Conservation (phyloP, 2,329 filamentous ascomycete species). For the Penicillium hesseltinei region DNA sequence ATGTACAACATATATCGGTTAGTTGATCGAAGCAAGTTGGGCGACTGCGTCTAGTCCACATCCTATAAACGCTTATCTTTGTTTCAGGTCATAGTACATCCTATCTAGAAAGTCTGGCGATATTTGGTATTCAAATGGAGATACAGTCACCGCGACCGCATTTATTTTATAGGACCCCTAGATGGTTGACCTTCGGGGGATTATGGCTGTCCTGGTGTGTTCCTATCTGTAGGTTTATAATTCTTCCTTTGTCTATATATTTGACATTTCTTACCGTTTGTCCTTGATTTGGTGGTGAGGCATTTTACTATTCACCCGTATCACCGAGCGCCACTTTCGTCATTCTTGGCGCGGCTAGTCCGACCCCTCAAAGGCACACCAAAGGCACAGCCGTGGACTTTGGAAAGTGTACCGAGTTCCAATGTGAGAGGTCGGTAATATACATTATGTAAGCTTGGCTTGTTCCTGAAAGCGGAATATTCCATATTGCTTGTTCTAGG, state of each 20-base stretch:
- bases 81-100: not conserved
- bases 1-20: not conserved
- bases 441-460: not conserved
- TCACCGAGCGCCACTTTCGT: not conserved
- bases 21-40: too few species aligned
- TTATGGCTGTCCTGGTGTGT: not conserved
- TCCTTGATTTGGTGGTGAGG: not conserved
- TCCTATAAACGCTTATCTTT: not conserved
- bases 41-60: too few species aligned
- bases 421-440: not conserved
- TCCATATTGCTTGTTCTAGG: not conserved
- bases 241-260: not conserved
- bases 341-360: too few species aligned
- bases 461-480: not conserved
- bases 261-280: not conserved
- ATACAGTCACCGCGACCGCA: not conserved
- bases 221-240: not conserved
- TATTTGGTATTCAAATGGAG: not conserved
- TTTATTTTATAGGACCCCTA: not conserved
- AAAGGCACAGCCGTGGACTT: too few species aligned
- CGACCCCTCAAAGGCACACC: too few species aligned
- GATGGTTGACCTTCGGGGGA: not conserved
- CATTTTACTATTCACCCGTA: not conserved
- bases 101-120: not conserved
- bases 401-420: slow-evolving; percentile 1